Conservation (phyloP, 257 asterid genomes). For the Craterostigma plantagineum region DNA sequence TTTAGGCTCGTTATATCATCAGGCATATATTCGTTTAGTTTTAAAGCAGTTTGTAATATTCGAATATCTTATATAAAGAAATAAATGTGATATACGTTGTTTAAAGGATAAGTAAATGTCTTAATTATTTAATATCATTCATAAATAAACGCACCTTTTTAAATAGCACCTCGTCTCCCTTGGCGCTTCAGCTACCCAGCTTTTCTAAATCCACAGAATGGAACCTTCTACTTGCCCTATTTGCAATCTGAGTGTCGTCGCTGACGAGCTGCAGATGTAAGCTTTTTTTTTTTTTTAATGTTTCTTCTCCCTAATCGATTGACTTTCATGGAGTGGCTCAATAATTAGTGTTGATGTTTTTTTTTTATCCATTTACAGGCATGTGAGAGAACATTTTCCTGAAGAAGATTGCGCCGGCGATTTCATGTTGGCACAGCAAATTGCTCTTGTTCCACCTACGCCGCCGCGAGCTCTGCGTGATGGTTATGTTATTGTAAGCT, state of each 20-base stretch:
- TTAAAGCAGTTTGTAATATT: too few relatives aligned
- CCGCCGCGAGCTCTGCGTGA: conserved; percentile 19
- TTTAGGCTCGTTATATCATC: too few relatives aligned
- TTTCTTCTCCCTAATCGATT: neutral
- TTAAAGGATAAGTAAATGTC: too few relatives aligned
- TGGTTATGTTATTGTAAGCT: neutral
- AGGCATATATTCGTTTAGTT: too few relatives aligned
- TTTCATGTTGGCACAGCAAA: conserved; percentile 19
- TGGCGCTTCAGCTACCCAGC: conserved; percentile 3
- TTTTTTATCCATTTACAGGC: conserved; percentile 13
- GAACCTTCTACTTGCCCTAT: conserved; percentile 26
- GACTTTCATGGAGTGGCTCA: too few relatives aligned
- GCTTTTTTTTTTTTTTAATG: too few relatives aligned
- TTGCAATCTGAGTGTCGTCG: conserved; percentile 14
- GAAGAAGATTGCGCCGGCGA: conserved; percentile 32
- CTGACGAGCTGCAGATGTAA: conserved; percentile 19
- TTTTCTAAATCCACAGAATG: conserved; percentile 12
- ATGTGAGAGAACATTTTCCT: conserved; percentile 27
- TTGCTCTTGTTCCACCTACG: conserved; percentile 12
- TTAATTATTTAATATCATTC: too few relatives aligned
- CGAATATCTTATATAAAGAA: too few relatives aligned
- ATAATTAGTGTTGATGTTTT: neutral
- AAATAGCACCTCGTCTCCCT: too few relatives aligned
- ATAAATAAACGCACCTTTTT: too few relatives aligned
- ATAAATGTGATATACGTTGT: too few relatives aligned